Base-by-base conservation (phyloP, 495 filamentous ascomycete genomes). In the Copromyces sp. region DNA sequence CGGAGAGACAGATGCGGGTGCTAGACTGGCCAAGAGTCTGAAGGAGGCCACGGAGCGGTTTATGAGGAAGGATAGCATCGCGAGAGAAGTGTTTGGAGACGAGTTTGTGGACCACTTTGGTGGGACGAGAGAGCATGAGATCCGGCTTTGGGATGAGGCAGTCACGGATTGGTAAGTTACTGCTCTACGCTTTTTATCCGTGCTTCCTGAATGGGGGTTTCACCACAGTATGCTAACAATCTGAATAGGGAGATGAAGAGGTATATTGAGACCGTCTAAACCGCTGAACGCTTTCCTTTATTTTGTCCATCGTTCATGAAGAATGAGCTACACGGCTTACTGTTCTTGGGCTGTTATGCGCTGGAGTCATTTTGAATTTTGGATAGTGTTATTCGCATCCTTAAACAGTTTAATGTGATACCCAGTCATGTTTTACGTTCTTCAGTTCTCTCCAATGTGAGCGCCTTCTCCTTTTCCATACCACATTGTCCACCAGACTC, bases 21-120 rank as follows among this genome's bases (percentile, higher is more conserved):
- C 87, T 24, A 84, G 94, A 42, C 81, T 99, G 61, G 93, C 95
- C 37, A 97, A 91, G 82, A 90, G 83, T 16, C 74, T 99, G 71
- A 90, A 89, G 73, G 94, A 97, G 78, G 95, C 94, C 0, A 94
- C 89, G 0, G 87, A 87, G 53, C 85, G 86, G 59, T 97, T 99
- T 77, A 89, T 84, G 81, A 83, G 87, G 37, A 84, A 87, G 69
- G 92, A 87, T 14, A 97, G 94, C 80, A 86, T 97, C 16, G 95
- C 95, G 45, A 85, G 95, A 69, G 92, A 98, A 80, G 92, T 95
- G 0, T 93, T 99, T 80, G 96, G 96, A 0, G 90, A 98, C 81
- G 92, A 91, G 11, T 99, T 99, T 81, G 94, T 99, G 9, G 94
- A 98, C 4, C 96, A 99, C 79, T 99, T 89, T 84, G 92, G 90